Evolutionary conservation across 208 protist genomes (phyloP), one percentile per base, ranked within the genome.

Genomic region (Wallacemonas sp.): DNA sequence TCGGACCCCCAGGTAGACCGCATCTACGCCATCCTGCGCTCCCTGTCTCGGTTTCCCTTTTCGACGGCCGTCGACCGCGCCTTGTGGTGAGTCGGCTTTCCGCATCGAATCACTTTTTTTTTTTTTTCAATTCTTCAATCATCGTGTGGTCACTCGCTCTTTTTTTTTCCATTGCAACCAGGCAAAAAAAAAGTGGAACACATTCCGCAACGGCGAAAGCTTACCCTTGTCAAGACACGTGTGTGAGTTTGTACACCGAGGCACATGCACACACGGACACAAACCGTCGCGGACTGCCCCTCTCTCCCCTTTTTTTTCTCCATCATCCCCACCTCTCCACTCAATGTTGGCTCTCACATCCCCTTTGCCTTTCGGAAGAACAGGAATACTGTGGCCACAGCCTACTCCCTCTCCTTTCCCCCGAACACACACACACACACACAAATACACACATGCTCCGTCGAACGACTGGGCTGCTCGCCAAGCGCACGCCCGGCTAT

Each of bases 401-500:
- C n/a, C n/a, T n/a, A 14, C 36, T 41, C 36, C 36, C 36, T 49
- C 57, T 32, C 67, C 16, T 31, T 62, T 61, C 22, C 33, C 23
- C 32, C n/a, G 28, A 54, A 57, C 36, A 18, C 0, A 20, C 33
- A 4, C n/a, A 23, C 26, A 49, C 26, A 46, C 28, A 62, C 0
- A 44, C 10, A 33, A n/a, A 33, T 12, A 8, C 41, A n/a, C 36
- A 18, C 11, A 91, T 91, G 84, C 48, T 92, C 20, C 74, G 49
- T 20, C 28, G 50, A 2, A 57, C 71, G 1, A 4, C 57, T 0
- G 44, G 20, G 3, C 39, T 18, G 55, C 69, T 70, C 25, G 85
- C 74, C 39, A 96, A 87, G 74, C 87, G 89, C 45, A 92, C 89
- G 3, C 83, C 86, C 10, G 91, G 91, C 8, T 94, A 97, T 65